These are phyloP conservation scores for Rhizopogon vinicolor DNA, from an alignment of 768 basidiomycete genomes.

Conservation along the genomic window DNA sequence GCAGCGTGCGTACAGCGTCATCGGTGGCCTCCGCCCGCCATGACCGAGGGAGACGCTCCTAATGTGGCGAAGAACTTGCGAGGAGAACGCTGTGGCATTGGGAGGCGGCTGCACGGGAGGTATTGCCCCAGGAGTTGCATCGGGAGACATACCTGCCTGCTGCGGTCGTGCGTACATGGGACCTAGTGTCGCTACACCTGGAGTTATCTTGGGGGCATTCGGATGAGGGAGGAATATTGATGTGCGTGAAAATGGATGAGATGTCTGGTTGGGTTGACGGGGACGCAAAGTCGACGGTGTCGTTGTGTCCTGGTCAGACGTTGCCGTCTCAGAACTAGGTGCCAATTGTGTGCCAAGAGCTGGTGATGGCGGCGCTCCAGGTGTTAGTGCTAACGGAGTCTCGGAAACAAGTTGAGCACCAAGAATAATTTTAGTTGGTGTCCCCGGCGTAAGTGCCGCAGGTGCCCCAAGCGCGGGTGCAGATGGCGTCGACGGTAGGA, in stretches of 20 bases:
- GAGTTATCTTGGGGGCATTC: conserved; percentile 43
- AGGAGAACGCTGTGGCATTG: conserved; percentile 25
- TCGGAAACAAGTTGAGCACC: conserved; percentile 8
- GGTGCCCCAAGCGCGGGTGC: conserved; percentile 5
- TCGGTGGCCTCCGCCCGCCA: conserved; percentile 9
- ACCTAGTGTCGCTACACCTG: conserved; percentile 28
- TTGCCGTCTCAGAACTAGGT: background rate
- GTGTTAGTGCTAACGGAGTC: conserved; percentile 9
- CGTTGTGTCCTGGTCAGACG: background rate
- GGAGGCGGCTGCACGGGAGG: conserved; percentile 9
- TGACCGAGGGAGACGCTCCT: conserved; percentile 20
- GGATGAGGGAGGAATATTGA: conserved; percentile 52
- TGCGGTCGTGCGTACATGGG: conserved; percentile 54
- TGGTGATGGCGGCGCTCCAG: background rate
- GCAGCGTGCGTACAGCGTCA: conserved; percentile 59
- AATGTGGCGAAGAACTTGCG: conserved; percentile 20
- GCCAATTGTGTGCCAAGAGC: background rate
- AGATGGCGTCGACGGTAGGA: conserved; percentile 7
- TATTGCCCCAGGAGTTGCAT: conserved; percentile 4
- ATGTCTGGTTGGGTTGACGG: conserved; percentile 15
- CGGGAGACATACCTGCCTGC: conserved; percentile 11
- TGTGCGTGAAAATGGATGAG: conserved; percentile 28
- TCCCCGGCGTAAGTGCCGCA: background rate
- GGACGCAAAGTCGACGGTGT: conserved; percentile 19
- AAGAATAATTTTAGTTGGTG: conserved; percentile 12